These are phyloP conservation scores for Manihot esculenta DNA, from an alignment of 441 rosid species.

Conservation along the genomic window DNA sequence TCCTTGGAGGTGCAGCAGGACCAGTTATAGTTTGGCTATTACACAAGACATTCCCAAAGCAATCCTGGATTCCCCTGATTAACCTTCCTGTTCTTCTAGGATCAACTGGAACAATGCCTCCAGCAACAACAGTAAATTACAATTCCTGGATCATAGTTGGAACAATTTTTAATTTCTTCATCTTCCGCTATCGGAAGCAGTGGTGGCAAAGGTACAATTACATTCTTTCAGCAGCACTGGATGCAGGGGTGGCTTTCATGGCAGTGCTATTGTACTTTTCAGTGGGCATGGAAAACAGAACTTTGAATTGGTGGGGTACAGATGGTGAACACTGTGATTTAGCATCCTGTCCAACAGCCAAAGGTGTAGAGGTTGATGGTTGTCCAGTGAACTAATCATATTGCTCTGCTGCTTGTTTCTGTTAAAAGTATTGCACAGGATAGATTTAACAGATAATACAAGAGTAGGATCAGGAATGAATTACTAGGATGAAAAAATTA, in stretches of 20 bases:
- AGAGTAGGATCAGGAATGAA: background rate
- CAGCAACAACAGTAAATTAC: conserved; percentile 76
- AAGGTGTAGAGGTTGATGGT: conserved; percentile 53
- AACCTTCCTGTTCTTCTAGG: conserved; percentile 84
- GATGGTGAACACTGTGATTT: conserved; percentile 75
- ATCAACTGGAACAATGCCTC: conserved; percentile 76
- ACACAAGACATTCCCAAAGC: conserved; percentile 68
- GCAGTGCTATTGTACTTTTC: conserved; percentile 66
- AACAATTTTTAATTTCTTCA: conserved; percentile 69
- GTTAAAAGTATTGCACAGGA: conserved; percentile 11
- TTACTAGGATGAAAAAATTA: background rate
- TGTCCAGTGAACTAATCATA: conserved; percentile 50
- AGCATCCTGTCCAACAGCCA: conserved; percentile 77
- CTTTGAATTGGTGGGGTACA: conserved; percentile 69
- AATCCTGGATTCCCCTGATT: conserved; percentile 74
- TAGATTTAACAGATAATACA: conserved; percentile 4
- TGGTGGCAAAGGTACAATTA: conserved; percentile 95
- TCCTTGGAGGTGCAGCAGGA: conserved; percentile 76
- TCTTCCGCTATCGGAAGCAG: conserved; percentile 60
- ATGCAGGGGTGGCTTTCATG: conserved; percentile 87
- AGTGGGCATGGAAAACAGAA: conserved; percentile 51
- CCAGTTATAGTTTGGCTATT: conserved; percentile 64
- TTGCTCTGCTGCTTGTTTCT: conserved; percentile 8
- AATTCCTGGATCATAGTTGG: conserved; percentile 81
- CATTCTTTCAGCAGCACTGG: conserved; percentile 78